A percentile compares a stretch with the other conserved stretches of the same genome.
Evolutionary conservation across 768 basidiomycete species (phyloP).

Genomic region (Rhizopogon vulgaris): DNA sequence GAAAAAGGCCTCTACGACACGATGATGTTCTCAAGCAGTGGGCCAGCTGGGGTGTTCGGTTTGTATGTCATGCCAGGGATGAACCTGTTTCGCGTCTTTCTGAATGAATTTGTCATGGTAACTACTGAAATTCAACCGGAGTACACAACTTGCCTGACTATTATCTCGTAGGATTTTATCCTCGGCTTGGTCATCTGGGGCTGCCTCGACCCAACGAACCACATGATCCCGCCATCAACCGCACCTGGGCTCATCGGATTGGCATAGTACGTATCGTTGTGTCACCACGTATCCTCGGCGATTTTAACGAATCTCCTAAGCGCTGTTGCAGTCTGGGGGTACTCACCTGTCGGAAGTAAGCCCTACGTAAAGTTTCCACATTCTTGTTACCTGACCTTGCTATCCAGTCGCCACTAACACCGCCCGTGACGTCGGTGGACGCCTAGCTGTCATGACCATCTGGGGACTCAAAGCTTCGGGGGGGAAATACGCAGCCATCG

Average conservation of each 20-base stretch:
- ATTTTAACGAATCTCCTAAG: constrained; percentile 23
- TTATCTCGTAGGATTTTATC: constrained; percentile 33
- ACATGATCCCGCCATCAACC: constrained; percentile 45
- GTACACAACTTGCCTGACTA: not conserved
- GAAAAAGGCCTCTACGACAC: constrained; percentile 21
- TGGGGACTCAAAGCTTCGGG: constrained; percentile 52
- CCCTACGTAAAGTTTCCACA: constrained; percentile 4
- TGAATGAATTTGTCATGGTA: constrained; percentile 36
- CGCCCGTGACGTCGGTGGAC: constrained; percentile 63
- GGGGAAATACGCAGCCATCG: constrained; percentile 51
- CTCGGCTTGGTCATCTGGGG: constrained; percentile 49
- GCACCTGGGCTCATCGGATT: constrained; percentile 50
- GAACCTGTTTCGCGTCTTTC: constrained; percentile 26
- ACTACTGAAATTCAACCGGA: not conserved
- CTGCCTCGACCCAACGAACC: constrained; percentile 51
- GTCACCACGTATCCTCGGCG: not conserved
- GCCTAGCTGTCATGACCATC: constrained; percentile 54
- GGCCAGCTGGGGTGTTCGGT: constrained; percentile 34
- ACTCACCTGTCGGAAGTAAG: constrained; percentile 41
- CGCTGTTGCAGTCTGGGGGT: constrained; percentile 57
- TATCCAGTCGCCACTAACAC: constrained; percentile 52
- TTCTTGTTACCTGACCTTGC: not conserved
- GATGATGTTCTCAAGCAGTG: constrained; percentile 29
- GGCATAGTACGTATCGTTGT: constrained; percentile 43
- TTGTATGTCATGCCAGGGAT: constrained; percentile 27